Evolutionary conservation across 257 asterid genomes (phyloP), one percentile per base, ranked within the genome.

Genomic region (Primulina eburnea): DNA sequence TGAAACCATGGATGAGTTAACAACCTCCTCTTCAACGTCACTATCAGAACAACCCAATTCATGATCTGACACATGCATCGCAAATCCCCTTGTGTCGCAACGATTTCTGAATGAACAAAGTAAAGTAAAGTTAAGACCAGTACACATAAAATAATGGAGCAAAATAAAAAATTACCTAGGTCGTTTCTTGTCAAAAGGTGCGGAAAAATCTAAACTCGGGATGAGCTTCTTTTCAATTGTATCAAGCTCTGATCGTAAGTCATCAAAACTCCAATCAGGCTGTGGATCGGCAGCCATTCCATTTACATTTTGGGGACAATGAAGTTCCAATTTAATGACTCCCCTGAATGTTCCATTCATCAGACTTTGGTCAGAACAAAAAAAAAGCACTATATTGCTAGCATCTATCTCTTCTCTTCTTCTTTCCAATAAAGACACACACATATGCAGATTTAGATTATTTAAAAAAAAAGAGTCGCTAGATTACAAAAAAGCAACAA

Each of bases 211-310:
- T 35, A 77, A 70, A 60, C 70, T 64, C 12, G 40, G 65, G 67
- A 69, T 78, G 50, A 75, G 79, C 78, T 70, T 81, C 53, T 84
- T 80, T 69, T 92, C 86, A 37, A 85, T 83, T 11, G 82, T 76
- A 34, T 80, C 81, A 30, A 90, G 86, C 84, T 92, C 97, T 17
- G 65, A 73, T 7, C 85, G 69, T 76, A 92, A 82, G 71, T 81
- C 78, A 70, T 88, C 90, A 16, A 89, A 85, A 68, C 85, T 92
- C 92, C 96, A 92, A 80, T 92, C 94, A 0, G 96, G 96, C 47
- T 86, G 86, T 11, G 98, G 96, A 79, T 88, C 92, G 64, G 85
- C 79, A 0, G 92, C 77, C 28, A 89, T 72, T 59, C 90, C 93
- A 50, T 85, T 79, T 10, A 88, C 81, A n/a, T 64, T 75, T 63